Conservation (phyloP, 768 basidiomycete genomes). For the Termitomyces sp. region DNA sequence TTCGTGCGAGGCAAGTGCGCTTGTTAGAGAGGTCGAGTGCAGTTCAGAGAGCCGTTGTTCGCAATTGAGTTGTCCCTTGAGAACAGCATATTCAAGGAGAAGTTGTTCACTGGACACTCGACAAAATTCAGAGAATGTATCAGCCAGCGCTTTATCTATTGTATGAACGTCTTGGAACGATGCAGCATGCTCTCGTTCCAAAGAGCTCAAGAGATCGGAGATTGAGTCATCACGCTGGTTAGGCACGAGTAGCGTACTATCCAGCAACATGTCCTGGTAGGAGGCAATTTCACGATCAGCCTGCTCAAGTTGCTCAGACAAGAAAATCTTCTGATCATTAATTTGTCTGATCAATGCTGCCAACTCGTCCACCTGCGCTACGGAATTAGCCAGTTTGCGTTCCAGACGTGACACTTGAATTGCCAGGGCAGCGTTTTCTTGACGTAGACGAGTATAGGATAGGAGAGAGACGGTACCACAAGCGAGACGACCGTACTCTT, state of each 20-base stretch:
- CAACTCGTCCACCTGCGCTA: slow-evolving; percentile 61
- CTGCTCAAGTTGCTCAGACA: slow-evolving; percentile 29
- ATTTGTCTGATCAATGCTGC: slow-evolving; percentile 54
- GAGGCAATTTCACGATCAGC: slow-evolving; percentile 26
- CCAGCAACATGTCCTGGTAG: slow-evolving; percentile 9
- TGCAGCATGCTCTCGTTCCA: slow-evolving; percentile 5
- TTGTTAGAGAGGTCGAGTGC: slow-evolving; percentile 31
- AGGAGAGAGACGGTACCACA: slow-evolving; percentile 32
- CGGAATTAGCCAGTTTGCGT: slow-evolving; percentile 63
- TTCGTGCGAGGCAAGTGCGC: slow-evolving; percentile 33
- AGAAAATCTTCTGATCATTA: slow-evolving; percentile 44
- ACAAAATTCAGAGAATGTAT: slow-evolving; percentile 30
- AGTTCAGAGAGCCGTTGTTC: slow-evolving; percentile 23
- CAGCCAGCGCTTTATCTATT: slow-evolving; percentile 10
- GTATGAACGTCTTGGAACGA: slow-evolving; percentile 1
- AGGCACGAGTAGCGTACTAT: background rate
- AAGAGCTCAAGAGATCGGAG: background rate
- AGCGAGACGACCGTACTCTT: slow-evolving; percentile 50
- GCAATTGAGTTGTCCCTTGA: slow-evolving; percentile 22
- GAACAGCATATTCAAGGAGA: slow-evolving; percentile 20
- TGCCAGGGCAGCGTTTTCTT: slow-evolving; percentile 31
- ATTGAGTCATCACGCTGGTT: background rate
- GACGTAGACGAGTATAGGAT: slow-evolving; percentile 32
- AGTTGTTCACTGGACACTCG: slow-evolving; percentile 28
- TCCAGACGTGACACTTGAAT: slow-evolving; percentile 48